Evolutionary conservation across 1,139 yeast species (phyloP), one percentile per base, ranked within the genome.

Genomic region (Candida tropicalis): DNA sequence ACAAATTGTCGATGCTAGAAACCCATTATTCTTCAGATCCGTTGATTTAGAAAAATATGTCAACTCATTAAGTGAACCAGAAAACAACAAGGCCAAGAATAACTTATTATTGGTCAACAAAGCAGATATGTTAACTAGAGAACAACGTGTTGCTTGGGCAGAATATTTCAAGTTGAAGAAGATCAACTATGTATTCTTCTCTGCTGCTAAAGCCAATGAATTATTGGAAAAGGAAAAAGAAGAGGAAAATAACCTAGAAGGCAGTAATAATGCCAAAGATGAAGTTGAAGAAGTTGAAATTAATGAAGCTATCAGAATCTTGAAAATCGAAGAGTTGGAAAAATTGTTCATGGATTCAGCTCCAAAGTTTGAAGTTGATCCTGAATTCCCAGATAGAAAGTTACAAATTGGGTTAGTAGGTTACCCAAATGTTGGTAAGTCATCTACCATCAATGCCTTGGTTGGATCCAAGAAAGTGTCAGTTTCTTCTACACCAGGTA

Each of bases 401-500:
- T 73, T 89, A 42, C 95, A 90, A 59, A 89, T 95, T 52, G 99
- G 99, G 44, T 77, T 95, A 49, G 99, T 95, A 15, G 99, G 99
- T 38, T 91, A 91, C 62, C 96, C 96, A 25, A 89, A 91, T 63
- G 98, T 91, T 41, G 98, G 98, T 74, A 91, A 91, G 65, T 91
- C 97, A 1, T 90, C 97, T 9, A 91, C 98, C 9, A 91, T 91
- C 56, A 91, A 91, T 64, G 97, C 98, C 0, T 75, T 95, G 40
- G 95, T 93, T 40, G 99, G 99, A 16, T 83, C 97, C 20, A 95
- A 95, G 61, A 91, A 89, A 62, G 99, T 95, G 10, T 90, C 98
- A 1, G 99, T 95, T 31, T 93, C 99, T 2, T 77, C 99, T 2
- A 95, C 99, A 0, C 99, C 99, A 5, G 99, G 99, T 71, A 95